Evolutionary conservation across 805 yeast species (phyloP).

Genomic region (Millerozyma acaciae): DNA sequence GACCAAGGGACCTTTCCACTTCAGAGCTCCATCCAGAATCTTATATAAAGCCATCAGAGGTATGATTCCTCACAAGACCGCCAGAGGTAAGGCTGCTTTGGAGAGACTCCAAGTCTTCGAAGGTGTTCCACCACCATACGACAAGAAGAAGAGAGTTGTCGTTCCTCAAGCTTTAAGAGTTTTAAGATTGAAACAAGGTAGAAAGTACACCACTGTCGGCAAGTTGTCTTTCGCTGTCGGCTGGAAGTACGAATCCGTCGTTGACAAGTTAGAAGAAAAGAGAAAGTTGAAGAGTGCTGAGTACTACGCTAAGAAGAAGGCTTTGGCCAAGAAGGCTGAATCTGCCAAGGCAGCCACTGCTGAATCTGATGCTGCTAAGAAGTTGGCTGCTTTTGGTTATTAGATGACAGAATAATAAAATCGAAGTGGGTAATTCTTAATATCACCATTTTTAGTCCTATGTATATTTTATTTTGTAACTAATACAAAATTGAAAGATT

Average conservation of each 20-base stretch:
- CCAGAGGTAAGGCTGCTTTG: conserved; percentile 99
- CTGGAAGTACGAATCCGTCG: conserved; percentile 99
- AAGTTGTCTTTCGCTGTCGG: conserved; percentile 96
- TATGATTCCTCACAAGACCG: conserved; percentile 99
- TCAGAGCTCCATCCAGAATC: conserved; percentile 99
- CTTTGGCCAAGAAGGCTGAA: conserved; percentile 86
- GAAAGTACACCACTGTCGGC: conserved; percentile 98
- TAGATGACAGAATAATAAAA: conserved; percentile 40
- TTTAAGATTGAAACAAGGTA: conserved; percentile 98
- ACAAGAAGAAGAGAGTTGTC: conserved; percentile 99
- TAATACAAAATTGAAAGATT: conserved; percentile 5
- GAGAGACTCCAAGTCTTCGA: conserved; percentile 99
- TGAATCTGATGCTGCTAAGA: conserved; percentile 84
- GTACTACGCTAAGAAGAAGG: conserved; percentile 97
- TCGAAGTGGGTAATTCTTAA: conserved; percentile 1
- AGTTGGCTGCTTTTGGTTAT: conserved; percentile 97
- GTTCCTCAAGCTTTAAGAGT: conserved; percentile 99
- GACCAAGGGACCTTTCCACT: conserved; percentile 99
- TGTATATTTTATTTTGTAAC: conserved; percentile 3
- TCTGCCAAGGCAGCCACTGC: conserved; percentile 86
- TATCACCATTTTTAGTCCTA: conserved; percentile 3
- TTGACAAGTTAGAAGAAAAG: conserved; percentile 97
- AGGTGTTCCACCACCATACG: conserved; percentile 99
- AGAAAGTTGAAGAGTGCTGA: conserved; percentile 98
- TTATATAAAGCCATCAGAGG: conserved; percentile 99